A percentile compares a stretch with the other conserved stretches of the same genome.
Evolutionary conservation across 2,329 filamentous ascomycete species (phyloP).

Genomic region (Epichloe festucae): DNA sequence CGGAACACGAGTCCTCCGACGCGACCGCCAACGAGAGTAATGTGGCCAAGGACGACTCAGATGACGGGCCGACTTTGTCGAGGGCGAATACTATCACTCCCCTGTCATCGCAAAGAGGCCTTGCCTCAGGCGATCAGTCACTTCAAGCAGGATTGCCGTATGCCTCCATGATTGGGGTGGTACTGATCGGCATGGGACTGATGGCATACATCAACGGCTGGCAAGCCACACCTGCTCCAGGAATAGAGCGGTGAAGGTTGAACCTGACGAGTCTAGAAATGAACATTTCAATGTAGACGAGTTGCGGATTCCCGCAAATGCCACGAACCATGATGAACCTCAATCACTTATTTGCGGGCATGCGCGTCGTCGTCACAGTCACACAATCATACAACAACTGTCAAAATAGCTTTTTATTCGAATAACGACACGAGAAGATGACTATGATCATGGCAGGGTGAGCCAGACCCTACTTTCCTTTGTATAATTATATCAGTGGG

Average conservation of each 20-base stretch:
- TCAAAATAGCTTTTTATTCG: slow-evolving; percentile 8
- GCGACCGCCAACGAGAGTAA: slow-evolving; percentile 5
- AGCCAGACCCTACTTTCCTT: slow-evolving; percentile 6
- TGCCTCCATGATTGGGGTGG: slow-evolving; percentile 70
- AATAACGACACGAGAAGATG: slow-evolving; percentile 9
- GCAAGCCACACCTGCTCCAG: slow-evolving; percentile 35
- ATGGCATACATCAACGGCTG: slow-evolving; percentile 83
- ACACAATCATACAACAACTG: slow-evolving; percentile 3
- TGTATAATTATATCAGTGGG: slow-evolving; percentile 4
- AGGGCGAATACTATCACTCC: slow-evolving; percentile 37
- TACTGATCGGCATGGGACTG: slow-evolving; percentile 66
- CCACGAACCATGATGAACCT: not conserved
- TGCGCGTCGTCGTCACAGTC: not conserved
- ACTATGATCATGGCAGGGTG: slow-evolving; percentile 7
- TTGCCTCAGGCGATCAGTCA: slow-evolving; percentile 29
- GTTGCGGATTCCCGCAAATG: not conserved
- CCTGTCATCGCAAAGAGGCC: slow-evolving; percentile 24
- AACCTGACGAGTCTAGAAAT: not conserved
- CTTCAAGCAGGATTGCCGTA: slow-evolving; percentile 52
- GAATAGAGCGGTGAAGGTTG: slow-evolving; percentile 18
- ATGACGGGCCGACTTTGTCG: slow-evolving; percentile 31
- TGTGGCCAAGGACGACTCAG: slow-evolving; percentile 19
- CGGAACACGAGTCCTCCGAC: not conserved
- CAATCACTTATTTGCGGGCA: not conserved
- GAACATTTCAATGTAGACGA: not conserved